These are phyloP conservation scores for Scleroderma citrinum DNA, from an alignment of 768 basidiomycete species.

Conservation along the genomic window DNA sequence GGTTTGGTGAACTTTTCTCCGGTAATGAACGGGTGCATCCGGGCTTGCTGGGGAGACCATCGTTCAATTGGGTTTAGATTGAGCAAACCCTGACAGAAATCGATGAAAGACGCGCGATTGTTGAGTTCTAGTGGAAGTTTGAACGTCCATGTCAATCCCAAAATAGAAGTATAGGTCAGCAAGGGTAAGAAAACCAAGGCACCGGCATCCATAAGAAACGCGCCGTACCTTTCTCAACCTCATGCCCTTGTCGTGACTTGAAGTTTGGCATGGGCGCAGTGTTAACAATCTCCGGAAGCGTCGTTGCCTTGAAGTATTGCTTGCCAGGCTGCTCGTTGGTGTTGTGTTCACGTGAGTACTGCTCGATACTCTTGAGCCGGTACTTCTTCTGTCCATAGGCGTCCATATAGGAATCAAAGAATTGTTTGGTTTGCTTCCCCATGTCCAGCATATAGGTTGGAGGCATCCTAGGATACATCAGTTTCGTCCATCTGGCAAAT, in stretches of 20 bases:
- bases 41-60: conserved; percentile 97
- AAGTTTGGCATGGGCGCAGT: conserved; percentile 88
- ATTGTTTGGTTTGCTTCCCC: conserved; percentile 92
- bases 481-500: not conserved
- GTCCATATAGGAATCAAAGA: conserved; percentile 81
- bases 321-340: conserved; percentile 97
- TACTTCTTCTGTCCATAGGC: conserved; percentile 77
- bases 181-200: not conserved
- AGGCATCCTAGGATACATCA: conserved; percentile 55
- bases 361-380: conserved; percentile 84
- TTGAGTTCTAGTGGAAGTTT: conserved; percentile 64
- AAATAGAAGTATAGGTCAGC: not conserved
- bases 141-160: not conserved
- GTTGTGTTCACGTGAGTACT: conserved; percentile 93
- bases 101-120: conserved; percentile 91
- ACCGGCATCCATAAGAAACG: no score
- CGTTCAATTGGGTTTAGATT: conserved; percentile 92
- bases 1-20: conserved; percentile 93
- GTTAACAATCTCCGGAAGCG: conserved; percentile 92
- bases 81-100: conserved; percentile 92
- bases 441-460: conserved; percentile 91
- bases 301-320: conserved; percentile 95
- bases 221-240: conserved; percentile 86
- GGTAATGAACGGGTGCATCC: conserved; percentile 94
- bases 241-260: conserved; percentile 73